Conservation (phyloP, 768 basidiomycete species). For the Boletus rubroflammeus region DNA sequence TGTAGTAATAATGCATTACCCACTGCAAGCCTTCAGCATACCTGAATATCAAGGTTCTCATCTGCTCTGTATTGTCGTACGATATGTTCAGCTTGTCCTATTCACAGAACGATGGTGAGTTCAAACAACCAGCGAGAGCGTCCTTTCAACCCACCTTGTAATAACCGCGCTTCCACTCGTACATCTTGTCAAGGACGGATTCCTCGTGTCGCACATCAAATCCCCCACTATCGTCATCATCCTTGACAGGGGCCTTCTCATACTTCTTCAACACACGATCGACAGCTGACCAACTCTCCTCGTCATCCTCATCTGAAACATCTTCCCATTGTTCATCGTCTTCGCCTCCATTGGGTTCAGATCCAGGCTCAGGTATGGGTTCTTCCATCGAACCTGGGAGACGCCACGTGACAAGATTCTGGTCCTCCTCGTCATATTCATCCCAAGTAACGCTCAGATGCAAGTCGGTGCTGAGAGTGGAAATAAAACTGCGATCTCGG, state of each 20-base stretch:
- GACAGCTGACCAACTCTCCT: slow-evolving; percentile 69
- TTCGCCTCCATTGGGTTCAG: slow-evolving; percentile 39
- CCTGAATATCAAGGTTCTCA: slow-evolving; percentile 67
- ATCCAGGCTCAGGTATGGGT: slow-evolving; percentile 31
- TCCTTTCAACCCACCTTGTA: slow-evolving; percentile 71
- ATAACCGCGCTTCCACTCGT: slow-evolving; percentile 87
- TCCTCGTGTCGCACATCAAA: slow-evolving; percentile 79
- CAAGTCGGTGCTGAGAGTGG: slow-evolving; percentile 69
- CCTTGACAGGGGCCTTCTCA: slow-evolving; percentile 72
- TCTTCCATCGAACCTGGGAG: slow-evolving; percentile 48
- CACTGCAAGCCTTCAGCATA: slow-evolving; percentile 96
- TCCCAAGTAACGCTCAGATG: slow-evolving; percentile 87
- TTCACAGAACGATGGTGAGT: slow-evolving; percentile 9
- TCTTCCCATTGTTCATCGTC: slow-evolving; percentile 50
- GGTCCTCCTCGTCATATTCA: slow-evolving; percentile 81
- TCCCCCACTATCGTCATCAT: slow-evolving; percentile 65
- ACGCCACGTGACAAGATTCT: slow-evolving; percentile 68
- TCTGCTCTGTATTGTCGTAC: slow-evolving; percentile 61
- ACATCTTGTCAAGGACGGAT: slow-evolving; percentile 78
- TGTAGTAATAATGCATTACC: slow-evolving; percentile 99
- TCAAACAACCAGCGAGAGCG: background rate
- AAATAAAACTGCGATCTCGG: slow-evolving; percentile 77
- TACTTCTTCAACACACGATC: slow-evolving; percentile 86
- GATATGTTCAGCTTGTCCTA: slow-evolving; percentile 87
- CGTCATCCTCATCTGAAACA: slow-evolving; percentile 56